Evolutionary conservation across 495 filamentous ascomycete species (phyloP).

Genomic region (Aspergillus wentii): DNA sequence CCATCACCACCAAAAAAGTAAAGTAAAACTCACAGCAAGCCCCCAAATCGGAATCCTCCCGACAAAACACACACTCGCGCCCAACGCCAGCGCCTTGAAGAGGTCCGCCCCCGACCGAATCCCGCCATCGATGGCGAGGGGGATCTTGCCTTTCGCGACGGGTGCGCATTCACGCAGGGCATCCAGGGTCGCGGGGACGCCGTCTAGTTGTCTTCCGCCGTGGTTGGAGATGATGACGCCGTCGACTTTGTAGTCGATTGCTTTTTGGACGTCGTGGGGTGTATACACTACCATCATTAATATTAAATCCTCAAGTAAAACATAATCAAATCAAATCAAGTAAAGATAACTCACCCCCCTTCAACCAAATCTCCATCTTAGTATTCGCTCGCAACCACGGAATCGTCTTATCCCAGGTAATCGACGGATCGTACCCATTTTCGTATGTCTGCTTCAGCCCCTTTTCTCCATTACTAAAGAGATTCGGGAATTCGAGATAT

Average conservation of each 20-base stretch:
- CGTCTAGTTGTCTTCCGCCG: constrained; percentile 87
- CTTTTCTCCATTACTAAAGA: constrained; percentile 1
- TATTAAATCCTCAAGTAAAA: not conserved
- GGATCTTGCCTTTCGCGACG: constrained; percentile 69
- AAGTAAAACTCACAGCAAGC: constrained; percentile 26
- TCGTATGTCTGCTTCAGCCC: constrained; percentile 6
- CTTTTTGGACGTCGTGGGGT: constrained; percentile 68
- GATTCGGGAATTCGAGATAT: constrained; percentile 10
- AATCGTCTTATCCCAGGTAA: constrained; percentile 74
- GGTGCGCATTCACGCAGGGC: constrained; percentile 85
- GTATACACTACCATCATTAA: constrained; percentile 50
- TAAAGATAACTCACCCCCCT: constrained; percentile 50
- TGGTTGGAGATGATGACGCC: constrained; percentile 89
- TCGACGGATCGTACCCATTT: constrained; percentile 51
- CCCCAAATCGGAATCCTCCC: constrained; percentile 76
- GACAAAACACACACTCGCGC: constrained; percentile 75
- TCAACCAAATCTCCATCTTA: constrained; percentile 85
- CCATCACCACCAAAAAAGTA: constrained; percentile 7
- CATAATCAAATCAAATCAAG: not conserved
- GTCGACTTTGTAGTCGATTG: constrained; percentile 68
- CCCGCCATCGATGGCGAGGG: constrained; percentile 80
- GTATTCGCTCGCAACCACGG: constrained; percentile 84
- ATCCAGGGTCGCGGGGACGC: constrained; percentile 73
- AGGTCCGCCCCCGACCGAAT: constrained; percentile 81
- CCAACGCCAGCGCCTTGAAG: constrained; percentile 82